Conservation (phyloP, 495 filamentous ascomycete genomes). For the Endocarpon pusillum region DNA sequence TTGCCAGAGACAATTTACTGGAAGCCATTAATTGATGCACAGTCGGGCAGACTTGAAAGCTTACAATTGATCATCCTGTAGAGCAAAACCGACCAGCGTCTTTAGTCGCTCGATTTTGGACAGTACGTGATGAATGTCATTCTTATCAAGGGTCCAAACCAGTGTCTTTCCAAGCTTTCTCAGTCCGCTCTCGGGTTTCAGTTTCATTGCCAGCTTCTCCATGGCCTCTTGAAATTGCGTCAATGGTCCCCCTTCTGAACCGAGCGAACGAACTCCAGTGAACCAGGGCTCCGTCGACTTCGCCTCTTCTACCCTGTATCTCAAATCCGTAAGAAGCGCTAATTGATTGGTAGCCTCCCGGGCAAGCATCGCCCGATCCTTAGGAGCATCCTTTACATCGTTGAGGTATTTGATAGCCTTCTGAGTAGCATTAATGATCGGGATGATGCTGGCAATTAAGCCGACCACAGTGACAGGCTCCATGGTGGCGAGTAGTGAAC, state of each 20-base stretch:
- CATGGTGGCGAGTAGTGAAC: too few relatives aligned
- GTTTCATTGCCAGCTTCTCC: slow-evolving; percentile 10
- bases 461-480: slow-evolving; percentile 12
- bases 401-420: slow-evolving; percentile 14
- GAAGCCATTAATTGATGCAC: background rate
- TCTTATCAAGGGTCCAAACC: slow-evolving; percentile 14
- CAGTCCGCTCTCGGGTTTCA: slow-evolving; percentile 5
- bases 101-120: slow-evolving; percentile 16
- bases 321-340: slow-evolving; percentile 13
- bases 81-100: slow-evolving; percentile 8
- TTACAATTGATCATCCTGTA: slow-evolving; percentile 18
- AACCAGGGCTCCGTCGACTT: slow-evolving; percentile 1
- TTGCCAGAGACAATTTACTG: background rate
- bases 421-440: slow-evolving; percentile 11
- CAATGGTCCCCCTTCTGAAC: slow-evolving; percentile 10
- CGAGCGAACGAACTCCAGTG: slow-evolving; percentile 9
- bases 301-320: slow-evolving; percentile 9
- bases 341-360: slow-evolving; percentile 10
- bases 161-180: slow-evolving; percentile 10
- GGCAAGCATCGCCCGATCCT: slow-evolving; percentile 10
- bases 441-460: slow-evolving; percentile 13
- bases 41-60: slow-evolving; percentile 1
- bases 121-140: slow-evolving; percentile 12
- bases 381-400: slow-evolving; percentile 16
- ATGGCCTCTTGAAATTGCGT: slow-evolving; percentile 12